Percentiles rank a stretch among this genome's conserved stretches.
Evolutionary conservation across 352 stramenopile genomes (phyloP).

Genomic region (Peronospora farinosa): DNA sequence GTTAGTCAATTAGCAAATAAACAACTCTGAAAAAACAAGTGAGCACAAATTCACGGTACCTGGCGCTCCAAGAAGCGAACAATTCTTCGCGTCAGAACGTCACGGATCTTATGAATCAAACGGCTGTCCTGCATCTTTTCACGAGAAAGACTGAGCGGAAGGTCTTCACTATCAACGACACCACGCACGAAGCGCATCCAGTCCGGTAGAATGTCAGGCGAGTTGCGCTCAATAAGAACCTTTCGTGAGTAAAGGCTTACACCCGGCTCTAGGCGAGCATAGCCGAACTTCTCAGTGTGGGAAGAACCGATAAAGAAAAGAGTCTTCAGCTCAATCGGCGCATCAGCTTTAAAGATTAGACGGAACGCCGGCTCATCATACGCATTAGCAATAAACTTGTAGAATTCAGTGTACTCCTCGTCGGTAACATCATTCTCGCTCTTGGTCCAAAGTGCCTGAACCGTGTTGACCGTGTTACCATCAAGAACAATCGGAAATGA

Average conservation of each 20-base stretch:
- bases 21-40: not conserved
- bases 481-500: constrained; percentile 98
- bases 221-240: constrained; percentile 98
- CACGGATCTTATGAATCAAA: constrained; percentile 94
- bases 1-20: constrained; percentile 2
- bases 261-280: constrained; percentile 91
- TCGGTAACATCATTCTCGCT: constrained; percentile 93
- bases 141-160: constrained; percentile 97
- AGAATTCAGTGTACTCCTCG: constrained; percentile 96
- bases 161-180: constrained; percentile 95
- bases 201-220: constrained; percentile 94
- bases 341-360: constrained; percentile 97
- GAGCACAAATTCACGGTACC: constrained; percentile 22
- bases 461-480: constrained; percentile 95
- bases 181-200: constrained; percentile 92
- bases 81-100: constrained; percentile 92
- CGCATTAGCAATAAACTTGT: constrained; percentile 95
- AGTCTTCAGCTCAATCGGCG: constrained; percentile 96
- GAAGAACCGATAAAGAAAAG: constrained; percentile 96
- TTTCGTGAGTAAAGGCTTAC: constrained; percentile 98
- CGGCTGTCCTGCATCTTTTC: constrained; percentile 99
- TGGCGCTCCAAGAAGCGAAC: constrained; percentile 84
- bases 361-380: constrained; percentile 91
- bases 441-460: constrained; percentile 97
- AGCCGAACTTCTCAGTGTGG: constrained; percentile 96